phyloP scores from a whole-genome alignment of 2,329 filamentous ascomycete species.

The Pleomassaria siparia region DNA sequence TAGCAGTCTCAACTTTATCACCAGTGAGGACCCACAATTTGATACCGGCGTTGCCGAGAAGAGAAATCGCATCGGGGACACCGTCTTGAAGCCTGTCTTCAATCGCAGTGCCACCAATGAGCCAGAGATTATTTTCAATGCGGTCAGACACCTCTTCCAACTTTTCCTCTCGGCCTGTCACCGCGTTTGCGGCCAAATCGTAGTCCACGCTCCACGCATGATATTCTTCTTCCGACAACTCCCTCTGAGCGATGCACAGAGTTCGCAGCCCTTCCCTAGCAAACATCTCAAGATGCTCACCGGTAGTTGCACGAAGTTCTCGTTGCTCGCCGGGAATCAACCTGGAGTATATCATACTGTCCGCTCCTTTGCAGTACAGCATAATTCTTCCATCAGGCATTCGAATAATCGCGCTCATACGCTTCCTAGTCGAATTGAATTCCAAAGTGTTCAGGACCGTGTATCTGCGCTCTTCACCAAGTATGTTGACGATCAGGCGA shows the following conservation, averaged over 20 bases:
- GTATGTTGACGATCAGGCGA: conserved; percentile 80
- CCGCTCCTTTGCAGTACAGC: conserved; percentile 95
- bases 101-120: conserved; percentile 93
- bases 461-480: conserved; percentile 84
- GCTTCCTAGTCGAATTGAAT: conserved; percentile 94
- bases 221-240: conserved; percentile 82
- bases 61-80: conserved; percentile 90
- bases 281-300: conserved; percentile 95
- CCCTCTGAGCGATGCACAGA: conserved; percentile 85
- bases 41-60: conserved; percentile 90
- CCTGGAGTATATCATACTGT: conserved; percentile 94
- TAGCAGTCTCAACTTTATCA: conserved; percentile 98
- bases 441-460: conserved; percentile 91
- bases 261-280: conserved; percentile 93
- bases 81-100: conserved; percentile 96
- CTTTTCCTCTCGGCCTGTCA: conserved; percentile 88
- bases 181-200: conserved; percentile 79
- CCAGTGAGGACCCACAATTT: conserved; percentile 98
- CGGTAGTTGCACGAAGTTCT: conserved; percentile 79
- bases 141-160: conserved; percentile 84
- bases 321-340: conserved; percentile 82
- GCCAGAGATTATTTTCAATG: conserved; percentile 85
- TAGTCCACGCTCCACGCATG: conserved; percentile 81
- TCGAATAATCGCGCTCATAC: conserved; percentile 95
- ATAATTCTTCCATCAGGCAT: conserved; percentile 91